Evolutionary conservation across 768 basidiomycete genomes (phyloP).

Genomic region (Mycena rosella): DNA sequence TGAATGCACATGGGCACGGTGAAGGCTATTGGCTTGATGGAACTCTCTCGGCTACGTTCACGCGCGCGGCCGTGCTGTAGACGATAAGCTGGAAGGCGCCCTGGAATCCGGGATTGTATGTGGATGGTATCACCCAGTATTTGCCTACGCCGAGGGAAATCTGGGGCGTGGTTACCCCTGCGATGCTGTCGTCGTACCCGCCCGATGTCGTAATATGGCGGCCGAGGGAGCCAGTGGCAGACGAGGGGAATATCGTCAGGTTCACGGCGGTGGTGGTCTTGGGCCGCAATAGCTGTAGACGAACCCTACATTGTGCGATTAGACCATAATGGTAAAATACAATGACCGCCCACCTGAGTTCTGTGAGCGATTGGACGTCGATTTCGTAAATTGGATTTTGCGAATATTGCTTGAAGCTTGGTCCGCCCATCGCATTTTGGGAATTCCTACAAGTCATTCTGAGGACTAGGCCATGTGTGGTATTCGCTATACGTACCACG

Average conservation of each 20-base stretch:
- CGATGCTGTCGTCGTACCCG: constrained; percentile 79
- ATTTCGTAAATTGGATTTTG: constrained; percentile 80
- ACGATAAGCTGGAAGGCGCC: constrained; percentile 71
- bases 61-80: constrained; percentile 59
- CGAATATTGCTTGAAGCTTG: constrained; percentile 72
- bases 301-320: constrained; percentile 62
- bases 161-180: constrained; percentile 75
- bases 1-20: not conserved
- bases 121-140: constrained; percentile 82
- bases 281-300: constrained; percentile 70
- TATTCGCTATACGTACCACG: constrained; percentile 67
- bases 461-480: constrained; percentile 1
- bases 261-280: constrained; percentile 66
- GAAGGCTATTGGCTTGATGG: not conserved
- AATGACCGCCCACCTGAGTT: constrained; percentile 61
- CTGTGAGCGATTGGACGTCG: constrained; percentile 61
- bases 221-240: constrained; percentile 45
- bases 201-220: constrained; percentile 77
- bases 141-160: constrained; percentile 67
- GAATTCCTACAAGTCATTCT: constrained; percentile 54
- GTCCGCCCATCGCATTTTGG: constrained; percentile 75
- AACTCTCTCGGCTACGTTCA: constrained; percentile 26
- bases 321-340: too few relatives aligned
- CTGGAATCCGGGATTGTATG: constrained; percentile 71
- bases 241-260: constrained; percentile 66